Base-by-base conservation (phyloP, 2,329 filamentous ascomycete species). In the Diaporthe citrichinensis region DNA sequence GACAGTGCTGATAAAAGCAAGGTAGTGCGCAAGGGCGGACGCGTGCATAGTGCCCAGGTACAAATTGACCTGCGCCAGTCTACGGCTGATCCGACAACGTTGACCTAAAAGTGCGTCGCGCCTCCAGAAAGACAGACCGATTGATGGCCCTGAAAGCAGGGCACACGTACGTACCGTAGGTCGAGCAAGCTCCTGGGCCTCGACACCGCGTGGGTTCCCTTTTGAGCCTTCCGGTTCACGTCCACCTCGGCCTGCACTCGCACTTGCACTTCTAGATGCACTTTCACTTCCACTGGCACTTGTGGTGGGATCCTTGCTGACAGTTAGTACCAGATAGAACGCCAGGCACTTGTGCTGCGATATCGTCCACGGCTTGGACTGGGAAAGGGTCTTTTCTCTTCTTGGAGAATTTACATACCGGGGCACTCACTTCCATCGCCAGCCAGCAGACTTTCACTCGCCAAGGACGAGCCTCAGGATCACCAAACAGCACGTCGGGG, bases 121-220 rank as follows among this genome's bases (percentile, higher is more conserved):
- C 61, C 25, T 34, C 25, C 61, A 49, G 25, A 51, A 51, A 68
- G 44, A 51, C 17, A 53, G 62, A 49, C 23, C 36, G 57, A n/a
- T 44, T 14, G 36, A 28, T 46, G 39, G 12, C 59, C 39, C 59
- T 44, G 25, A 28, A 46, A 10, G 12, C 65, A 68, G 65, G 31
- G 65, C 65, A 53, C 23, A 15, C 20, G 34, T 65, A 73, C 58
- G 58, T 73, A 73, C 58, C 71, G 51, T 73, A 62, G 57, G 14
- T 41, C 31, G 71, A 53, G 36, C 36, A 25, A 31, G 71, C 71
- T 72, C 31, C 28, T 72, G 71, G 12, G 44, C 12, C 31, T 62
- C 41, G 31, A 61, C 44, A 17, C 23, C 17, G 28, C 17, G n/a
- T n/a, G 25, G 17, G 23, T 49, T 25, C 41, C 41, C n/a, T 25